These are phyloP conservation scores for Echites panduratus DNA, from an alignment of 257 asterid species.

Conservation along the genomic window DNA sequence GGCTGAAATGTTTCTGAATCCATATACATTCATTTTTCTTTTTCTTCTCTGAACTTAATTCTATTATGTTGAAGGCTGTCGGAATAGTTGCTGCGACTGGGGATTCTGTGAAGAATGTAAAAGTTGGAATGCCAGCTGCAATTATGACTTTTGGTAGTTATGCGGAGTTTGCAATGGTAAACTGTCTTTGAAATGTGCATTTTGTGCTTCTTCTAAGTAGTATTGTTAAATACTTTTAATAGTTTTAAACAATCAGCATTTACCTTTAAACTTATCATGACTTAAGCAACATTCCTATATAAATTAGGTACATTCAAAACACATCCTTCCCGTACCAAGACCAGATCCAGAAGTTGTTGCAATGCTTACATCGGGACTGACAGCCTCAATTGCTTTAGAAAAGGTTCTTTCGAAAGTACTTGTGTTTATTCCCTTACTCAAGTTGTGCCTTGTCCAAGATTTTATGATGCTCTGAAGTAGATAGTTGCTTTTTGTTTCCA, in stretches of 20 bases:
- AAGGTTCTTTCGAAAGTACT: conserved; percentile 42
- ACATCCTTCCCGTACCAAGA: conserved; percentile 88
- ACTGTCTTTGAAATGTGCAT: conserved; percentile 1
- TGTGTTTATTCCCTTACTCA: conserved; percentile 8
- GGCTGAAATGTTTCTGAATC: neutral
- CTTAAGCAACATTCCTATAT: conserved; percentile 1
- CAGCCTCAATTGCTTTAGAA: conserved; percentile 92
- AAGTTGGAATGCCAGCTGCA: conserved; percentile 94
- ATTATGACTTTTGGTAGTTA: conserved; percentile 85
- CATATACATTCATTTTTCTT: too few relatives aligned
- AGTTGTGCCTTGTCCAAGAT: neutral
- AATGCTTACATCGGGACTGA: conserved; percentile 96
- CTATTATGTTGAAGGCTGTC: conserved; percentile 61
- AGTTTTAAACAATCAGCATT: neutral
- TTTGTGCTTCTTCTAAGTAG: neutral
- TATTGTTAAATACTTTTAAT: neutral
- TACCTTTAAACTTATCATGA: neutral
- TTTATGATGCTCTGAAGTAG: neutral
- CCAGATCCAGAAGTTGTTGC: conserved; percentile 97
- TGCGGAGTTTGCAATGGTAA: conserved; percentile 80
- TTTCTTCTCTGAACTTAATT: neutral
- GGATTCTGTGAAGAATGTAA: conserved; percentile 69
- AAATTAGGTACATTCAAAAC: conserved; percentile 64
- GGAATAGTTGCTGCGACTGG: conserved; percentile 92
- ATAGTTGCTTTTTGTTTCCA: neutral